phyloP scores from a whole-genome alignment of 2,329 filamentous ascomycete species.

The Nannizziopsis arthrosporioides region DNA sequence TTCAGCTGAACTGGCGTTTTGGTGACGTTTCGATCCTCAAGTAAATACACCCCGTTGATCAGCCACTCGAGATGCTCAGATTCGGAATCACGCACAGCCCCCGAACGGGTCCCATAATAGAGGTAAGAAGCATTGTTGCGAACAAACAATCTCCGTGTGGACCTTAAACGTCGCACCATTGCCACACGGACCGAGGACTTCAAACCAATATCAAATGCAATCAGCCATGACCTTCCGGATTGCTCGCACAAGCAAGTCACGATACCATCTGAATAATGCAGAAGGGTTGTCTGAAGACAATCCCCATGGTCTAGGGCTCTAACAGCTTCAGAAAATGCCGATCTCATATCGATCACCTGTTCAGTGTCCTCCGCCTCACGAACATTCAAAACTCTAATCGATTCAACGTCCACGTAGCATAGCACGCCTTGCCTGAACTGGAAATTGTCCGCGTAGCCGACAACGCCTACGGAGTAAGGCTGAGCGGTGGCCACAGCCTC shows the following conservation, averaged over 20 bases:
- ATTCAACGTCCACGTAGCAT: constrained; percentile 47
- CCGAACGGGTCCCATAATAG: constrained; percentile 55
- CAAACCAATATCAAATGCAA: constrained; percentile 39
- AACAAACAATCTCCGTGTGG: constrained; percentile 51
- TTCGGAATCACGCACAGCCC: constrained; percentile 42
- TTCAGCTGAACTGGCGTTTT: constrained; percentile 41
- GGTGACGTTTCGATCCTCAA: constrained; percentile 30
- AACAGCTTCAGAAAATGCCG: constrained; percentile 4
- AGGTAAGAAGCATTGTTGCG: constrained; percentile 51
- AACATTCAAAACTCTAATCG: constrained; percentile 50
- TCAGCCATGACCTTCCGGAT: constrained; percentile 39
- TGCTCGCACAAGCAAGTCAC: constrained; percentile 43
- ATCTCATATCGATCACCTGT: constrained; percentile 43
- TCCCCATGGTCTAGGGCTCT: constrained; percentile 12
- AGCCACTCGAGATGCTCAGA: constrained; percentile 46
- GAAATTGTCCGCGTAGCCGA: constrained; percentile 51
- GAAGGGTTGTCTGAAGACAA: constrained; percentile 41
- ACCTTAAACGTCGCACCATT: constrained; percentile 33
- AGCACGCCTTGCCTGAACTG: constrained; percentile 53
- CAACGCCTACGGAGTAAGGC: constrained; percentile 50
- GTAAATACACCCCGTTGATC: constrained; percentile 44
- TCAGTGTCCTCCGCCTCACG: constrained; percentile 41
- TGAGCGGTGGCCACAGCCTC: constrained; percentile 48
- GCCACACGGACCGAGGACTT: constrained; percentile 29
- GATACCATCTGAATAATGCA: constrained; percentile 48